Percentiles rank a stretch among this genome's conserved stretches.
phyloP scores from a whole-genome alignment of 495 filamentous ascomycete genomes.

The Aspergillus panamensis region DNA sequence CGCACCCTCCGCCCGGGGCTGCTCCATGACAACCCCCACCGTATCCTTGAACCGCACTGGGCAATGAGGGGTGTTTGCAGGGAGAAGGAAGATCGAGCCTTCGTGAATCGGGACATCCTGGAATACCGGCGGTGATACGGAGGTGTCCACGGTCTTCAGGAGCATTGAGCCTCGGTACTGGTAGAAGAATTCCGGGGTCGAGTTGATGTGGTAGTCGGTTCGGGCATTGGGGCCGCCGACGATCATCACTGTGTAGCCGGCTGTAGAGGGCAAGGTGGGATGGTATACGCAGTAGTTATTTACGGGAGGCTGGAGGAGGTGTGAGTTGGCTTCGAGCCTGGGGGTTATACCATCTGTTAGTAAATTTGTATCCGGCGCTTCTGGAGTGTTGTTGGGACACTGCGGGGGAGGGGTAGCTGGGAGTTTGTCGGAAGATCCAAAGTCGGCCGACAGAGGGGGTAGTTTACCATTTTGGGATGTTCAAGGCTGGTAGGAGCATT shows the following conservation, averaged over 20 bases:
- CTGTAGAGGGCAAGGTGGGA: slow-evolving; percentile 39
- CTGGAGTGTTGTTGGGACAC: slow-evolving; percentile 12
- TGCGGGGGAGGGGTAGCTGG: slow-evolving; percentile 24
- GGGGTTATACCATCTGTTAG: neutral
- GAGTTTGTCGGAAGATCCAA: neutral
- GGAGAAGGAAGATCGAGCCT: slow-evolving; percentile 92
- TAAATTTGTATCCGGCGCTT: slow-evolving; percentile 13
- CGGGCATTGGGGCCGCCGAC: slow-evolving; percentile 95
- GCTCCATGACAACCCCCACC: slow-evolving; percentile 85
- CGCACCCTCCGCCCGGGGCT: slow-evolving; percentile 64
- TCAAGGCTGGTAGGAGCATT: slow-evolving; percentile 53
- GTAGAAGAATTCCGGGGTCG: slow-evolving; percentile 96
- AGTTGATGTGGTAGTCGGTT: slow-evolving; percentile 98
- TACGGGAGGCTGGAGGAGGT: slow-evolving; percentile 90
- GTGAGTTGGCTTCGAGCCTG: slow-evolving; percentile 90
- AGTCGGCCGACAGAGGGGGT: neutral
- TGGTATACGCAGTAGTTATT: slow-evolving; percentile 98
- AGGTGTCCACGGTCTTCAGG: slow-evolving; percentile 75
- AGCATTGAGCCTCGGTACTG: slow-evolving; percentile 92
- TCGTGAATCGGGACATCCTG: slow-evolving; percentile 85
- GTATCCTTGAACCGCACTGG: slow-evolving; percentile 66
- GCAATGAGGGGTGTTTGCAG: slow-evolving; percentile 84
- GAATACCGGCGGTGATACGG: slow-evolving; percentile 55
- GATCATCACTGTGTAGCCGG: slow-evolving; percentile 60
- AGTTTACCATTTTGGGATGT: slow-evolving; percentile 79